Conservation (phyloP, 805 yeast species). For the Groenewaldozyma tartarivorans region DNA sequence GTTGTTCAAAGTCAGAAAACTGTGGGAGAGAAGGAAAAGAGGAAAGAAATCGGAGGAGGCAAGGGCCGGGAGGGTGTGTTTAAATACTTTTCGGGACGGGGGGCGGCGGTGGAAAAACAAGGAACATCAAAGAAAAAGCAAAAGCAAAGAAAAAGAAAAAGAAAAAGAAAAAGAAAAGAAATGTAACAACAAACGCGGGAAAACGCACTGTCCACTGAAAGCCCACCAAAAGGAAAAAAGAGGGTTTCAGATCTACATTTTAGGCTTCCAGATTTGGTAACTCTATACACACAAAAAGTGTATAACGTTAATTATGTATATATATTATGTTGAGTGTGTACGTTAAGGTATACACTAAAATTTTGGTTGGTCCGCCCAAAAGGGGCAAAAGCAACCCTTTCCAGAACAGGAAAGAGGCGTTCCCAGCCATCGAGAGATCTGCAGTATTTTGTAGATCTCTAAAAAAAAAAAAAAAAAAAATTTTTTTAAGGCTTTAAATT, state of each 20-base stretch:
- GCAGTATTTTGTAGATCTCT: no score
- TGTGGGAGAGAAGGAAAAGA: neutral
- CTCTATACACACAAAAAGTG: no score
- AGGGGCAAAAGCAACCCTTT: no score
- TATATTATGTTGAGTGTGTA: no score
- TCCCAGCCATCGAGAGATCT: no score
- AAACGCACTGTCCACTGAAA: neutral
- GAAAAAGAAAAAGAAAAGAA: conserved; percentile 3
- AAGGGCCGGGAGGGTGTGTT: neutral
- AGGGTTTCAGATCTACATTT: neutral
- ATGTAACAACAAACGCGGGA: conserved; percentile 4
- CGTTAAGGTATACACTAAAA: no score
- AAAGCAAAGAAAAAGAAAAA: neutral
- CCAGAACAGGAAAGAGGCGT: no score
- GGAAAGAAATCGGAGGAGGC: conserved; percentile 4
- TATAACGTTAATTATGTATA: no score
- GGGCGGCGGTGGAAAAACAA: neutral
- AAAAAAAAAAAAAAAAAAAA: no score
- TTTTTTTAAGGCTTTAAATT: no score
- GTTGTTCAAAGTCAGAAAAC: neutral
- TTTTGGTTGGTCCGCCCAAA: no score
- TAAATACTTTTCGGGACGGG: neutral
- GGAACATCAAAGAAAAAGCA: neutral
- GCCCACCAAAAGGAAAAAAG: no score
- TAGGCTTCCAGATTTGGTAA: neutral